phyloP scores from a whole-genome alignment of 2,329 filamentous ascomycete genomes.

The Chaetomiaceae sp. region DNA sequence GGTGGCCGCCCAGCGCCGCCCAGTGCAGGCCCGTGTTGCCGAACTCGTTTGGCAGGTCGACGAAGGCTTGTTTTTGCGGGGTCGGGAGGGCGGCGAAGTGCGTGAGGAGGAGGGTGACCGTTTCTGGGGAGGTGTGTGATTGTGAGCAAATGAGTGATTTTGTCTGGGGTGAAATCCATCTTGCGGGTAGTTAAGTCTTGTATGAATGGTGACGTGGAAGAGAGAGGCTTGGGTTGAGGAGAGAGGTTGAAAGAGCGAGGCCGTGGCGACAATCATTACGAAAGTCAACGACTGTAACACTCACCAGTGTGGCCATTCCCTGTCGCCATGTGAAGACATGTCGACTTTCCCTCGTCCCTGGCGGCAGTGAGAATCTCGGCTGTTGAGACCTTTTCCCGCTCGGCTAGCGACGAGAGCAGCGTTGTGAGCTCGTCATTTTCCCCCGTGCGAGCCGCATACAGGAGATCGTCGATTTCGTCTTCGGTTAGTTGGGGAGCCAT shows the following conservation, averaged over 20 bases:
- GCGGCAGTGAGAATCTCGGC: conserved; percentile 64
- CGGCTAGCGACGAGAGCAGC: conserved; percentile 52
- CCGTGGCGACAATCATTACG: no score
- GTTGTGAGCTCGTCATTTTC: conserved; percentile 63
- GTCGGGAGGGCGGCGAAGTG: conserved; percentile 36
- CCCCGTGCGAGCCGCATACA: conserved; percentile 77
- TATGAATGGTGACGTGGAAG: no score
- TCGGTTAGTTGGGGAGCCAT: conserved; percentile 52
- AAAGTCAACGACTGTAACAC: conserved; percentile 19
- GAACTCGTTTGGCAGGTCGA: conserved; percentile 68
- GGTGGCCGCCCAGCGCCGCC: conserved; percentile 84
- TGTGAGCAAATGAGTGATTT: neutral
- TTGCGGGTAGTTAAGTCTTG: no score
- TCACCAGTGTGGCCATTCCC: conserved; percentile 82
- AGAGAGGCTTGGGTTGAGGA: no score
- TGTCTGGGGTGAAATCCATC: neutral
- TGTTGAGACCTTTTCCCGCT: conserved; percentile 52
- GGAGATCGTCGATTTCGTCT: conserved; percentile 84
- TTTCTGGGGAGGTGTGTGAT: conserved; percentile 32
- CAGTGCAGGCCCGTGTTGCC: conserved; percentile 93
- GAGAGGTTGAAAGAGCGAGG: no score
- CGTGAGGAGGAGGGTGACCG: conserved; percentile 39
- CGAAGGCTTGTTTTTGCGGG: conserved; percentile 43
- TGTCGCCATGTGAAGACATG: conserved; percentile 83
- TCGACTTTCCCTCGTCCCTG: conserved; percentile 69